Evolutionary conservation across 176 grass and related monocot species (phyloP), one percentile per base, ranked within the genome.

Genomic region (Chrysopogon serrulatus): DNA sequence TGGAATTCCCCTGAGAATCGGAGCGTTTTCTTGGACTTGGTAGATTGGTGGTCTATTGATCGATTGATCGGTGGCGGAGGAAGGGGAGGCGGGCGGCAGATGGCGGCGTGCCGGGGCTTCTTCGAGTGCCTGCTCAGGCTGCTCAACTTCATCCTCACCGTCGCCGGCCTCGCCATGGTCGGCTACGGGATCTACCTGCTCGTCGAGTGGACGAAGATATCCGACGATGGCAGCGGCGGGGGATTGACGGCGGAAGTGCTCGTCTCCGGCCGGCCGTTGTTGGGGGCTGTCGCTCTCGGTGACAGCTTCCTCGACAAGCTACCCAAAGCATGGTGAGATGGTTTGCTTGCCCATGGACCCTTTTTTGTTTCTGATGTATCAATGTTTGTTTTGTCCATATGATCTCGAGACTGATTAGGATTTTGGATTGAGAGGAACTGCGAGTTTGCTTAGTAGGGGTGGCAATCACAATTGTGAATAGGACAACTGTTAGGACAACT

Each of bases 121-220:
- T 93, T 93, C 75, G 91, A 92, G 70, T 98, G 91, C 83, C 79
- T 98, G 43, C 86, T 98, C 72, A 95, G 85, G 93, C 87, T 98
- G 80, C 84, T 98, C 47, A 98, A 98, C 71, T 95, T 98, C 59
- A 40, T 98, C 68, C 93, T 98, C 64, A 88, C 89, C 44, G 53
- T 92, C 40, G 87, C 91, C 54, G 96, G 96, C 44, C 89, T 98
- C 53, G 89, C 96, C 75, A 95, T 98, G 91, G 79, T 98, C 23
- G 92, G 91, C 0, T 95, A 98, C 68, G 96, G 96, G 43, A 84
- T 93, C 78, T 93, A 95, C 85, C 90, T 95, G 76, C 84, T 98
- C 26, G 87, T 93, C 63, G 91, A 93, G 86, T 98, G 89, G 86
- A 81, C 76, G 34, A 90, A 83, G 65, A 84, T 86, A 40, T 86